Percentiles rank a stretch among this genome's conserved stretches.
Evolutionary conservation across 208 protist genomes (phyloP).

Genomic region (Acanthamoeba culbertsoni): DNA sequence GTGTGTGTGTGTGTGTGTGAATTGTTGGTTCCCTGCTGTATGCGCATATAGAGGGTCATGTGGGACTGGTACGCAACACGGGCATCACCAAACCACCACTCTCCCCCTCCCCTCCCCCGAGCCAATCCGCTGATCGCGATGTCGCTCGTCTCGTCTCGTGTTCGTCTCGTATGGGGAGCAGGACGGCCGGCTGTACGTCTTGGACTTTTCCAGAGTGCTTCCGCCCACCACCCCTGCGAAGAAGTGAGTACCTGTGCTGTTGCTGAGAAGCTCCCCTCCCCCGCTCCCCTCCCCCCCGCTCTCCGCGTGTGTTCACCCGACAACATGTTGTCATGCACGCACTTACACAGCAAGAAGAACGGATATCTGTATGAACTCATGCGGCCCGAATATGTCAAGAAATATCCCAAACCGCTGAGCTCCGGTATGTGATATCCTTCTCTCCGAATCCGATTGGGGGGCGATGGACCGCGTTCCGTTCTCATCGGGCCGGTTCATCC

Average conservation of each 20-base stretch:
- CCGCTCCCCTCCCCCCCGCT: not conserved
- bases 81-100: not conserved
- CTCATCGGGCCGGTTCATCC: not conserved
- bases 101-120: not conserved
- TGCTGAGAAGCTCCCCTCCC: not conserved
- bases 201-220: conserved; percentile 35
- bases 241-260: not conserved
- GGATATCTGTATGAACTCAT: conserved; percentile 23
- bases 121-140: too few relatives aligned
- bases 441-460: not conserved
- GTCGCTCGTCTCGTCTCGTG: too few relatives aligned
- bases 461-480: not conserved
- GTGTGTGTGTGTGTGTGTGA: not conserved
- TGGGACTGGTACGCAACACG: conserved; percentile 24
- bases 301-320: too few relatives aligned
- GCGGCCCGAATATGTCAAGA: conserved; percentile 6
- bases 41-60: not conserved
- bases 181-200: conserved; percentile 32
- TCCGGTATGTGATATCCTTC: not conserved
- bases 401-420: conserved; percentile 36
- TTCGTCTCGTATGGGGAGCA: too few relatives aligned
- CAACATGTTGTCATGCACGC: too few relatives aligned
- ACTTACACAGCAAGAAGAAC: not conserved
- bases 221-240: not conserved
- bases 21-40: not conserved